Percentiles rank a stretch among this genome's conserved stretches.
phyloP scores from a whole-genome alignment of 805 yeast genomes.

The Sporopachydermia quercuum region DNA sequence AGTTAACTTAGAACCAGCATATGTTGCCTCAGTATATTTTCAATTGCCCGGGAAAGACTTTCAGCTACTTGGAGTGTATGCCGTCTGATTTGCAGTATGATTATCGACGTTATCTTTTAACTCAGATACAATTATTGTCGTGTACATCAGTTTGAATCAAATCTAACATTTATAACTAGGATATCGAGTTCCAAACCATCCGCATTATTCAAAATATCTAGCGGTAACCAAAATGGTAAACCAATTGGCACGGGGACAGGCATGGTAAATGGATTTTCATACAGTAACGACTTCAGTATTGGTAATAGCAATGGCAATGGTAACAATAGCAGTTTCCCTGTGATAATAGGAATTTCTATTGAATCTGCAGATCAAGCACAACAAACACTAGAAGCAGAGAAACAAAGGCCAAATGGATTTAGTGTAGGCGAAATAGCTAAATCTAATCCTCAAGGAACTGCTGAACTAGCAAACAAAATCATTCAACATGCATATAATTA shows the following conservation, averaged over 20 bases:
- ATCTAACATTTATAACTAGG: slow-evolving; percentile 29
- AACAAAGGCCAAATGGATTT: slow-evolving; percentile 12
- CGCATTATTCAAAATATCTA: slow-evolving; percentile 67
- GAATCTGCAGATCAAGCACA: slow-evolving; percentile 65
- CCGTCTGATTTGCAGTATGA: slow-evolving; percentile 9
- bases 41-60: slow-evolving; percentile 51
- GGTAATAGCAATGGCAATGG: too few species aligned
- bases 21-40: slow-evolving; percentile 76
- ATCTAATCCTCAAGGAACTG: slow-evolving; percentile 29
- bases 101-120: too few species aligned
- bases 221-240: neutral
- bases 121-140: too few species aligned
- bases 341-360: slow-evolving; percentile 74
- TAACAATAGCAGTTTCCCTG: slow-evolving; percentile 20
- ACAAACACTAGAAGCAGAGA: slow-evolving; percentile 26
- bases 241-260: too few species aligned
- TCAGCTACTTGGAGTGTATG: slow-evolving; percentile 20
- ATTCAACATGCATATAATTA: slow-evolving; percentile 88
- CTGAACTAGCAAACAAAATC: slow-evolving; percentile 68
- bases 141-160: slow-evolving; percentile 29
- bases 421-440: slow-evolving; percentile 16
- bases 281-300: too few species aligned
- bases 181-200: slow-evolving; percentile 52
- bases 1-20: slow-evolving; percentile 38
- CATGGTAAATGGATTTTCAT: too few species aligned